phyloP scores from a whole-genome alignment of 306 rosid genomes.

The Bauhinia variegata region DNA sequence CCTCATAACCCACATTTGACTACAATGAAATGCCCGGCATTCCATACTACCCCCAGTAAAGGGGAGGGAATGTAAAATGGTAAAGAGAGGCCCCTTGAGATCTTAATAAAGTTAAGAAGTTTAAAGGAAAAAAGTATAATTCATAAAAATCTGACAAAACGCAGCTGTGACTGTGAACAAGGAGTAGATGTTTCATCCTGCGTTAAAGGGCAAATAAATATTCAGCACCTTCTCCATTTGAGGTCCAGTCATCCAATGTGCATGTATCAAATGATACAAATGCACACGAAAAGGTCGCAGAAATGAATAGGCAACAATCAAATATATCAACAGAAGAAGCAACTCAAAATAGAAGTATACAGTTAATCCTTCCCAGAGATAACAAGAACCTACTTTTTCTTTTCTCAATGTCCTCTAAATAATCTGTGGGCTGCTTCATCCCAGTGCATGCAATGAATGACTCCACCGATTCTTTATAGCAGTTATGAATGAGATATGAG shows the following conservation, averaged over 20 bases:
- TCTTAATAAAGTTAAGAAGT: slow-evolving; percentile 10
- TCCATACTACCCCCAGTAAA: neutral
- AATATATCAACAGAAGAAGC: slow-evolving; percentile 8
- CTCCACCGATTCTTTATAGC: slow-evolving; percentile 77
- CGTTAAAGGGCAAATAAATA: slow-evolving; percentile 7
- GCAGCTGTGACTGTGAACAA: slow-evolving; percentile 20
- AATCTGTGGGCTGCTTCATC: slow-evolving; percentile 64
- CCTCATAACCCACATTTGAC: slow-evolving; percentile 7
- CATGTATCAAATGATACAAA: slow-evolving; percentile 15
- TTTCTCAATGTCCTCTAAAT: slow-evolving; percentile 75
- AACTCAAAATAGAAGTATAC: neutral
- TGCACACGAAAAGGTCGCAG: neutral
- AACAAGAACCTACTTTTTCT: slow-evolving; percentile 66
- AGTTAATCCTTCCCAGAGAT: neutral
- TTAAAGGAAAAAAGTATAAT: neutral
- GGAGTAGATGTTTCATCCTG: slow-evolving; percentile 1
- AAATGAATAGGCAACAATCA: neutral
- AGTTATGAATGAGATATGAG: slow-evolving; percentile 88
- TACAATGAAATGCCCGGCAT: slow-evolving; percentile 7
- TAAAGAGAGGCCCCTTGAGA: slow-evolving; percentile 11
- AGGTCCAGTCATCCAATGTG: slow-evolving; percentile 20
- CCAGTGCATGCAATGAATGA: slow-evolving; percentile 74
- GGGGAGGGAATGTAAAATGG: slow-evolving; percentile 5
- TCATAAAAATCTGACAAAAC: slow-evolving; percentile 26
- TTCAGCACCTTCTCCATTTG: neutral